Base-by-base conservation (phyloP, 2,329 filamentous ascomycete genomes). In the Fusarium sp. region DNA sequence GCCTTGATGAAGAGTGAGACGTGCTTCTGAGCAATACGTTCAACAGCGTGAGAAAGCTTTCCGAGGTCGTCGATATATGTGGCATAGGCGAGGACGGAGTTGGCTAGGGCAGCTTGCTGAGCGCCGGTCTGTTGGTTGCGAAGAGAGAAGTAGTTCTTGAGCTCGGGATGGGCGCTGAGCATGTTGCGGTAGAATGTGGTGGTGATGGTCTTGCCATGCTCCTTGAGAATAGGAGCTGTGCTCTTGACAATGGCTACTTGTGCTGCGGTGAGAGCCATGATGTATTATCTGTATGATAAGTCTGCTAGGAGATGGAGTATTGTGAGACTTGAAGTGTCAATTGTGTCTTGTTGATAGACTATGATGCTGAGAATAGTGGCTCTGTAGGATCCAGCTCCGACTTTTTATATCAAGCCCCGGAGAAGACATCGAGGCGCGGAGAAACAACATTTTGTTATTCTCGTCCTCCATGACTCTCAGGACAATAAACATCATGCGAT, bases 11-110 rank as follows among this genome's bases (percentile, higher is more conserved):
- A 88, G n/a, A 94, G 84, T 2, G 88, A 91, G 25, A 86, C 90
- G 75, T 94, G 92, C 81, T 93, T 94, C 74, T 93, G 88, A 60
- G 89, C 90, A 69, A 95, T 93, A 73, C 90, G 87, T 78, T 93
- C 89, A 16, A 88, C 82, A 34, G 81, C 82, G 32, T 86, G 83
- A 14, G 78, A 78, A 7, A 94, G 83, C 21, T 82, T 86, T 48
- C 84, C 86, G 1, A 93, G 84, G 75, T 93, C 85, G 78, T 93
- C 90, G 75, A 94, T 91, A 78, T 93, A 85, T 34, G 84, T 81
- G 50, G 92, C 92, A 75, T 94, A 94, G 56, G 90, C 90, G 71
- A 91, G 87, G 9, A 95, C 86, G 2, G 92, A 85, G 42, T 82
- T 84, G 13, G 92, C 91, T 9, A 94, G 86, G 4, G 92, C 91